Base-by-base conservation (phyloP, 192 early-diverging fungal genomes). In the Oehlia diaphana region DNA sequence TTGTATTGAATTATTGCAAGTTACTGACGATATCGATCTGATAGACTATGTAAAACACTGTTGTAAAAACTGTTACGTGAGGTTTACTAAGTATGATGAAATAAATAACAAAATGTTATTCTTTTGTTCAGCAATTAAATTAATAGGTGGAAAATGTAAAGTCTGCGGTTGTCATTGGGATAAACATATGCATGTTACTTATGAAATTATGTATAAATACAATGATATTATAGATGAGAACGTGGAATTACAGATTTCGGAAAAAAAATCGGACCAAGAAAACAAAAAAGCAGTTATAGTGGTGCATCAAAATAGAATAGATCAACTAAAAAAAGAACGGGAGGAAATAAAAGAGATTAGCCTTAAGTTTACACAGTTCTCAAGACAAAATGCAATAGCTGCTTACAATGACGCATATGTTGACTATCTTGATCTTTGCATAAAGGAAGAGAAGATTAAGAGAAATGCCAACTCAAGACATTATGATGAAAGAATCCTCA, bases 361-460 rank as follows among this genome's bases (percentile, higher is more conserved):
- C 1, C 47, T 79, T 62, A 74, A 53, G 49, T 81, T 83, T 72
- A 74, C 75, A 21, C 70, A 74, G 21, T 83, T 83, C 33, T 70
- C 81, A n/a, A 70, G 69, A 63, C 80, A 83, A 74, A 83, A 81
- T 50, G 80, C 83, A 35, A 72, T 79, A 33, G 62, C 78, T 31
- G 28, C 78, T 19, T 79, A 42, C 47, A 79, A 79, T 58, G 80
- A 83, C 75, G 64, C 72, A 71, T 47, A 74, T 76, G 47, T 72
- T 37, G 72, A 83, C 58, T 74, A 83, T 19, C 42, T 80, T 31
- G 64, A 81, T 76, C 49, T 31, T 79, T 63, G 67, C 33, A 61
- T 83, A 80, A 42, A 80, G 28, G 49, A 69, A 74, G 75, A 83
- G 23, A 73, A 75, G 66, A 72, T 63, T 12, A 76, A 78, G 72